These are phyloP conservation scores for Colletotrichum chlorophyti DNA, from an alignment of 2,329 filamentous ascomycete genomes.

Conservation along the genomic window DNA sequence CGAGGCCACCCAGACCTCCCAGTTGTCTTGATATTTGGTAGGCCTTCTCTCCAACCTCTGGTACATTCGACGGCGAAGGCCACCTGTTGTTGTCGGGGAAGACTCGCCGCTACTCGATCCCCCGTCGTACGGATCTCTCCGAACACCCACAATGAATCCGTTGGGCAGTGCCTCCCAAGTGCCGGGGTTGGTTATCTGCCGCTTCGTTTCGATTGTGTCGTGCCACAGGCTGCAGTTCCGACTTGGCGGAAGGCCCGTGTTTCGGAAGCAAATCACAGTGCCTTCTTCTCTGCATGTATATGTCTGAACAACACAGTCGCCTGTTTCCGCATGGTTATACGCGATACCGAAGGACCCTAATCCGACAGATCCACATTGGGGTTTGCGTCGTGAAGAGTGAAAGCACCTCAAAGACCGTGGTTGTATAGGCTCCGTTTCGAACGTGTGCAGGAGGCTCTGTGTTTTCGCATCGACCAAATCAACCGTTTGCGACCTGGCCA, in stretches of 20 bases:
- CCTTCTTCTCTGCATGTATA: conserved; percentile 62
- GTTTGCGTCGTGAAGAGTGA: conserved; percentile 58
- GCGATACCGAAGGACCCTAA: conserved; percentile 69
- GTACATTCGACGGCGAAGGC: conserved; percentile 39
- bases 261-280: conserved; percentile 64
- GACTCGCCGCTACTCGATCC: conserved; percentile 28
- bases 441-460: conserved; percentile 62
- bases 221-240: conserved; percentile 58
- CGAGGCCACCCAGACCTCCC: conserved; percentile 63
- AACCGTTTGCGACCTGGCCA: conserved; percentile 63
- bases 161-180: conserved; percentile 68
- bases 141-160: conserved; percentile 69
- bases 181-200: conserved; percentile 67
- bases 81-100: conserved; percentile 30
- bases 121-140: conserved; percentile 48
- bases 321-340: conserved; percentile 65
- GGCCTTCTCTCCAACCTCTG: conserved; percentile 31
- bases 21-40: conserved; percentile 42
- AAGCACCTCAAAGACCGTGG: conserved; percentile 66
- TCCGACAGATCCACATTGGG: conserved; percentile 60
- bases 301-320: conserved; percentile 70
- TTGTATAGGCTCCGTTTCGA: conserved; percentile 64
- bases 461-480: conserved; percentile 60
- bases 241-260: conserved; percentile 45
- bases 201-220: conserved; percentile 57